A percentile compares a stretch with the other conserved stretches of the same genome.
Evolutionary conservation across 441 rosid species (phyloP).

Genomic region (Gossypium aridum): DNA sequence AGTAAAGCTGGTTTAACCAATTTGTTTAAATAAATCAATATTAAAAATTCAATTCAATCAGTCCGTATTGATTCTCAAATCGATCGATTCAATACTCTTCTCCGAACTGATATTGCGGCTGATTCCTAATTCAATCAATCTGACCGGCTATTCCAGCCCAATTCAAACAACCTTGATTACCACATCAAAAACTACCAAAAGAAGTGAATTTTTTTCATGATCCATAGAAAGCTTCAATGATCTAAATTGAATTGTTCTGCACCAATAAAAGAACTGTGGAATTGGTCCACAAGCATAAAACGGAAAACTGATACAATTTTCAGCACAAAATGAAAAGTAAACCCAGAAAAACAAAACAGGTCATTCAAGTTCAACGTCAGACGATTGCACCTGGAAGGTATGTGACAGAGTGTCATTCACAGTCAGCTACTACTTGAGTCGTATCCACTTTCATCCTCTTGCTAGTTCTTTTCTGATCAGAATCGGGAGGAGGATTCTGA

Average conservation of each 20-base stretch:
- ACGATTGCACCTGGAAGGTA: slow-evolving; percentile 13
- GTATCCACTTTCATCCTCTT: slow-evolving; percentile 14
- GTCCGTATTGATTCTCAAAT: too few relatives aligned
- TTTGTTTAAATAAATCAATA: too few relatives aligned
- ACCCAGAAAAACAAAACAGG: not conserved
- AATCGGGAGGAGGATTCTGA: not conserved
- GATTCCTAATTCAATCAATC: too few relatives aligned
- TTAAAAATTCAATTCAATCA: too few relatives aligned
- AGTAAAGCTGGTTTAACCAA: too few relatives aligned
- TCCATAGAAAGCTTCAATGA: not conserved
- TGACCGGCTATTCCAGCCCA: not conserved
- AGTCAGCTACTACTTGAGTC: not conserved
- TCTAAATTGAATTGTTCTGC: not conserved
- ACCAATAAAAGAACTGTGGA: not conserved
- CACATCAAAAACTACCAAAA: not conserved
- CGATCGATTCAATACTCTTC: too few relatives aligned
- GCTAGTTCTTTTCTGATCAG: not conserved
- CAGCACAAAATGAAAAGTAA: not conserved
- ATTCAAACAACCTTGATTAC: not conserved
- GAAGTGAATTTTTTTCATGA: not conserved
- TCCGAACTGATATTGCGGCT: too few relatives aligned
- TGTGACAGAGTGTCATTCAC: slow-evolving; percentile 12
- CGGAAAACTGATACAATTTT: not conserved
- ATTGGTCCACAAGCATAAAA: not conserved
- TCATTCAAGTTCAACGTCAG: slow-evolving; percentile 20